Percentiles rank a stretch among this genome's conserved stretches.
Conservation (phyloP, 352 stramenopile species). For the Peronospora farinosa region DNA sequence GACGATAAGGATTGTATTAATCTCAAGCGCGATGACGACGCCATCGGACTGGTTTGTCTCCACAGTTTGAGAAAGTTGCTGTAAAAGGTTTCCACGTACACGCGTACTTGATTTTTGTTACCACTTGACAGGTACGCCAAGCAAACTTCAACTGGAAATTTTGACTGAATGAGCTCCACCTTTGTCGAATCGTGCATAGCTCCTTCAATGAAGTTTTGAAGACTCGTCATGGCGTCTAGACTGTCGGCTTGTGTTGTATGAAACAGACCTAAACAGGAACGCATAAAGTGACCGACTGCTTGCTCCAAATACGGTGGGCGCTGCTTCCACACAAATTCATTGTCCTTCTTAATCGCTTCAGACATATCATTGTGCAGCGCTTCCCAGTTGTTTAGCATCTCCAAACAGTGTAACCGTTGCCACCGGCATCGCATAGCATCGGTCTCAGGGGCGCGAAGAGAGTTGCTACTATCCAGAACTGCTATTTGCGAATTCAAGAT, state of each 20-base stretch:
- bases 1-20: slow-evolving; percentile 63
- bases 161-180: slow-evolving; percentile 34
- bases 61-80: slow-evolving; percentile 44
- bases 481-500: slow-evolving; percentile 40
- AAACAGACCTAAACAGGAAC: slow-evolving; percentile 35
- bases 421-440: slow-evolving; percentile 55
- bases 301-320: slow-evolving; percentile 61
- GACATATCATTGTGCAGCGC: slow-evolving; percentile 43
- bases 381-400: slow-evolving; percentile 67
- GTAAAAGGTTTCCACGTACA: slow-evolving; percentile 63
- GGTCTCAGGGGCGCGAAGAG: slow-evolving; percentile 21
- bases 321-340: slow-evolving; percentile 50
- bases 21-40: slow-evolving; percentile 40
- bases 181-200: slow-evolving; percentile 28
- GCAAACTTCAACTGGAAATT: slow-evolving; percentile 48
- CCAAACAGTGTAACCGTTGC: slow-evolving; percentile 57
- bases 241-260: slow-evolving; percentile 9
- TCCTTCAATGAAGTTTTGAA: slow-evolving; percentile 21
- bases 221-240: slow-evolving; percentile 12
- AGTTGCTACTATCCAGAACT: slow-evolving; percentile 24
- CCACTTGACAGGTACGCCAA: slow-evolving; percentile 39
- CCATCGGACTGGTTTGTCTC: slow-evolving; percentile 45
- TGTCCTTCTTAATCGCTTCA: slow-evolving; percentile 11
- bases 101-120: slow-evolving; percentile 40
- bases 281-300: slow-evolving; percentile 48